Evolutionary conservation across 192 early-diverging fungal genomes (phyloP), one percentile per base, ranked within the genome.

Genomic region (Spizellomyces sp.): DNA sequence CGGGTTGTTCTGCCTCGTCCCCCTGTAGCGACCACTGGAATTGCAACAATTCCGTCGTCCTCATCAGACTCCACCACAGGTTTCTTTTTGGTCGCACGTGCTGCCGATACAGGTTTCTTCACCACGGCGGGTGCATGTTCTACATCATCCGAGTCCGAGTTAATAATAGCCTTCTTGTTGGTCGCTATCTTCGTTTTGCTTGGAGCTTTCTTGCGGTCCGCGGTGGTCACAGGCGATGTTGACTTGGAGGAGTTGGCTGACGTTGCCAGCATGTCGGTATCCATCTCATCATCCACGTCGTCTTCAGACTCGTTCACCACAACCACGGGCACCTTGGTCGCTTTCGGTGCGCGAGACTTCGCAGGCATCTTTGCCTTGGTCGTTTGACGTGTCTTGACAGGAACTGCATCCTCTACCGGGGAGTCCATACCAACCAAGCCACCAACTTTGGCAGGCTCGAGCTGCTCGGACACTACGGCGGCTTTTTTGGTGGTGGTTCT

Each of bases 271-370:
- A 21, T 54, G 41, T 69, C 55, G 5, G 57, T 43, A 27, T 69
- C 67, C 56, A 69, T 59, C 41, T 70, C 48, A 43, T 70, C 59
- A 8, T 70, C 69, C n/a, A 62, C 50, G 12, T 52, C 58, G 15
- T 63, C 50, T 27, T 63, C 44, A 42, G 15, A 45, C 14, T 12
- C 52, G 55, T 57, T 17, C 14, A 9, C 43, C 19, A 42, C 59
- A 17, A n/a, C 48, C 17, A 9, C 58, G 17, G 42, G 15, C 43
- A 6, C 48, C 41, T 21, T 46, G 22, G 41, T 15, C 15, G n/a
- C 44, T 22, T 21, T 44, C 12, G 58, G 19, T 15, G 36, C 21
- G 9, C 8, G 8, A 42, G 67, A 8, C 8, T 56, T 57, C 59
- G 45, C 9, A 19, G 58, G 56, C 17, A 19, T 12, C 27, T 19